These are phyloP conservation scores for Candida multigemmis DNA, from an alignment of 805 yeast genomes.

Conservation along the genomic window DNA sequence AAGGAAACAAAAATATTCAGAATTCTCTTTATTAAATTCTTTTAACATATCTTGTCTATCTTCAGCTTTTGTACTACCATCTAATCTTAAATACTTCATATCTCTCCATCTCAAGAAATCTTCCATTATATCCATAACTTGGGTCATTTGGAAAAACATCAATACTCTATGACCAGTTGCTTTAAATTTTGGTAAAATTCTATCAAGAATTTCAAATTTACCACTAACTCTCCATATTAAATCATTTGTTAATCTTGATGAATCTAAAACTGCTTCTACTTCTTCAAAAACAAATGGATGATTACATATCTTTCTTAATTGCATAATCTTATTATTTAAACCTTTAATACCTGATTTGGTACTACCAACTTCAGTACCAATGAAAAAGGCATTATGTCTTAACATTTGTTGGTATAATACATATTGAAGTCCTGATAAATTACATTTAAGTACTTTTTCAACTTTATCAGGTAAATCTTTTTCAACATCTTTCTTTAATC, in stretches of 20 bases:
- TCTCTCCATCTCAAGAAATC: constrained; percentile 62
- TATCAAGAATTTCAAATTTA: constrained; percentile 70
- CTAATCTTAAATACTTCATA: constrained; percentile 67
- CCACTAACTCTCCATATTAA: constrained; percentile 72
- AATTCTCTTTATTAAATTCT: constrained; percentile 63
- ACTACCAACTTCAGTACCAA: constrained; percentile 53
- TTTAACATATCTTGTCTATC: constrained; percentile 72
- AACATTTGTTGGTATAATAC: constrained; percentile 71
- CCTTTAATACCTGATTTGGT: constrained; percentile 66
- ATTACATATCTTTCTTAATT: constrained; percentile 73
- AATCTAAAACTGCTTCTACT: constrained; percentile 63
- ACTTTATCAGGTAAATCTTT: constrained; percentile 80
- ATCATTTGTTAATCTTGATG: constrained; percentile 52
- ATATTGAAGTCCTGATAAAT: constrained; percentile 63
- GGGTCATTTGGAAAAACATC: constrained; percentile 84
- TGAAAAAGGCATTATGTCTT: constrained; percentile 58
- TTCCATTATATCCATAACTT: constrained; percentile 85
- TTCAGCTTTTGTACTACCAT: constrained; percentile 79
- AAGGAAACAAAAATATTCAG: constrained; percentile 71
- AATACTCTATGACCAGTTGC: constrained; percentile 70
- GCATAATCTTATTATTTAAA: constrained; percentile 77
- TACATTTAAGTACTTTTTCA: constrained; percentile 75
- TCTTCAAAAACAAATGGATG: constrained; percentile 86
- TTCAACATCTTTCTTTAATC: constrained; percentile 82
- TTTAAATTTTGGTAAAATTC: constrained; percentile 67